Evolutionary conservation across 148 eudicot genomes (phyloP), one percentile per base, ranked within the genome.

Genomic region (Vaccinium macrocarpon): DNA sequence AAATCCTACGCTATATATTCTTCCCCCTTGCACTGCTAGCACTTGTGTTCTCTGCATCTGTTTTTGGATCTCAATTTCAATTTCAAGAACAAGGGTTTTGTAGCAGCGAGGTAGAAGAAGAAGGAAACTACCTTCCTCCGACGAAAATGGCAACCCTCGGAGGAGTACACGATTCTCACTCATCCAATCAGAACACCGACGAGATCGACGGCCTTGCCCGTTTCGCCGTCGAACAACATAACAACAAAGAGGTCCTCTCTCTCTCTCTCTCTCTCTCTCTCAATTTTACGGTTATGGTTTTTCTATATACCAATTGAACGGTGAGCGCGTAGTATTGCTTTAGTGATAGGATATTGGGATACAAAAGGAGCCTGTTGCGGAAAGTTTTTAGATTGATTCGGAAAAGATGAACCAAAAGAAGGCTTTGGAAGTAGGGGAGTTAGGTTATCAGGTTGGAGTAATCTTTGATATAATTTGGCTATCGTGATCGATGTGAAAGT

Each of bases 161-260:
- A 2, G 86, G 86, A 51, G 15, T 76, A 1, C 52, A 61, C 4
- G 81, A 76, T n/a, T 64, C 76, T 64, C 82, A 84, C 25, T 61
- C 81, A 0, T 78, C 82, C 51, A 70, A 53, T 51, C 52, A 74
- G 35, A 75, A 73, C 51, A 35, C 62, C 70, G 68, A 25, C 35
- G 78, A 84, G 78, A 23, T 84, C 78, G 86, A 84, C 3, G 46
- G 70, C 27, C 86, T 84, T 56, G 86, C 53, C 2, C 86, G 59
- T 0, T 84, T 84, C 53, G 82, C 86, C 48, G 82, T 84, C 48
- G 77, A 84, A 38, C 76, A 84, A 51, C 86, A 84, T 11, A 84
- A 84, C 38, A 35, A 13, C 66, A 84, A 84, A 78, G 66, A 84
- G 82, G 86, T 84, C 27, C 48, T 21, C 35, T 57, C 29, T 84